Evolutionary conservation across 352 stramenopile genomes (phyloP), one percentile per base, ranked within the genome.

Genomic region (Phytophthora pisi): DNA sequence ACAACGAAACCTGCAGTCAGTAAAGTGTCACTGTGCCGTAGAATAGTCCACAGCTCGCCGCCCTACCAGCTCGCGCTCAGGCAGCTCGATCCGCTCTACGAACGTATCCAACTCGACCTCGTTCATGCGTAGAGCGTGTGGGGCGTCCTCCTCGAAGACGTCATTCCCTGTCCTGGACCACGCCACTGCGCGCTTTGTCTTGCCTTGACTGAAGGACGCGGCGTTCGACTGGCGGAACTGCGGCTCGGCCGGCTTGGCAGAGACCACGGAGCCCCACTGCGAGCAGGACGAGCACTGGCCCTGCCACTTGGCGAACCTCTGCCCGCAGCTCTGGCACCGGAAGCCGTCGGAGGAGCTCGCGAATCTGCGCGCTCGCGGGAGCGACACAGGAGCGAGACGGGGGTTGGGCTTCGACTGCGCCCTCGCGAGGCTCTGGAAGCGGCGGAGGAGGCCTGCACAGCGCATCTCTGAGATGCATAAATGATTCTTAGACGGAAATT

Each of bases 191-290:
- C 62, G 54, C 49, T 79, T 74, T 50, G 62, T 51, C 45, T 74
- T 84, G 24, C 11, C 36, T 46, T 88, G 90, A 30, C 55, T 72
- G 31, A 76, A 82, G n/a, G 69, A 65, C 51, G 77, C 68, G 3
- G 78, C 82, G 42, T 90, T 93, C 24, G 82, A 72, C 60, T 94
- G 83, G 8, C 77, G 78, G 54, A 84, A 94, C 34, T 79, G 55
- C 13, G 81, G 66, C 15, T 80, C 65, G 2, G 30, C 51, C 0
- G 58, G 42, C 45, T 74, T 79, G 11, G 87, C 77, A 18, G 92
- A 68, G 56, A 86, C 82, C 23, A 99, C 78, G 10, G 86, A 88
- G 53, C 97, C 96, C 95, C 95, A 99, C 38, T 93, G 68, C 15
- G 80, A 75, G 75, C 96, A 99, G 4, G 82, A 82, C 28, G 80